phyloP scores from a whole-genome alignment of 768 basidiomycete genomes.

The Mycena haematopus region DNA sequence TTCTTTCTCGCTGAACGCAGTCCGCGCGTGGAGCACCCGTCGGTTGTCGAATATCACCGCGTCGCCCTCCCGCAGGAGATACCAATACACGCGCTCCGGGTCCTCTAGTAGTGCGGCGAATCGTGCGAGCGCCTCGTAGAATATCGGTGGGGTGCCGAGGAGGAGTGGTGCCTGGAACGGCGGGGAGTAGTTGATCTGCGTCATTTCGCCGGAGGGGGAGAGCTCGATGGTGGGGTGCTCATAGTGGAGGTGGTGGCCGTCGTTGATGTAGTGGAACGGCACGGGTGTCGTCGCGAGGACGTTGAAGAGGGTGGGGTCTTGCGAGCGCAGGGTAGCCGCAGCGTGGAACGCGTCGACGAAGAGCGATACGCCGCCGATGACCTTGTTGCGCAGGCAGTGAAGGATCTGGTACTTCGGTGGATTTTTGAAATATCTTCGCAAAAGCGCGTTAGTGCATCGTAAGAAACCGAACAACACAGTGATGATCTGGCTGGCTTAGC shows the following conservation, averaged over 20 bases:
- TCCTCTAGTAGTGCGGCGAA: conserved; percentile 69
- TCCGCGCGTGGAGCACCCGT: conserved; percentile 86
- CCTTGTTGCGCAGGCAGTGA: conserved; percentile 87
- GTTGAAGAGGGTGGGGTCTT: conserved; percentile 58
- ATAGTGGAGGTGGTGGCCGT: conserved; percentile 80
- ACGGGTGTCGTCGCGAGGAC: conserved; percentile 69
- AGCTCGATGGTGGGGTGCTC: conserved; percentile 82
- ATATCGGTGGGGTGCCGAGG: conserved; percentile 55
- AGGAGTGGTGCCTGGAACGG: conserved; percentile 91
- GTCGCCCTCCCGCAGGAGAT: conserved; percentile 82
- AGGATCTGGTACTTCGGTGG: conserved; percentile 94
- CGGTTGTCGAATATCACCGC: conserved; percentile 93
- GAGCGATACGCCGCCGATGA: conserved; percentile 82
- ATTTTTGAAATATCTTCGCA: conserved; percentile 76
- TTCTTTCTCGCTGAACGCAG: conserved; percentile 64
- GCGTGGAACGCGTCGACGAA: conserved; percentile 84
- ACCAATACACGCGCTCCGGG: conserved; percentile 57
- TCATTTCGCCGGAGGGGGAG: conserved; percentile 46
- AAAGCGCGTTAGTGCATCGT: conserved; percentile 1
- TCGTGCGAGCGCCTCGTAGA: conserved; percentile 65
- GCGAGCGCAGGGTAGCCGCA: conserved; percentile 56
- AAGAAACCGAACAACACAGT: background rate
- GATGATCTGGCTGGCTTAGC: no score
- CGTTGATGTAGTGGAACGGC: conserved; percentile 92
- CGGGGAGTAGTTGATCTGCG: conserved; percentile 88